Evolutionary conservation across 768 basidiomycete species (phyloP), one percentile per base, ranked within the genome.

Genomic region (Russula virescens): DNA sequence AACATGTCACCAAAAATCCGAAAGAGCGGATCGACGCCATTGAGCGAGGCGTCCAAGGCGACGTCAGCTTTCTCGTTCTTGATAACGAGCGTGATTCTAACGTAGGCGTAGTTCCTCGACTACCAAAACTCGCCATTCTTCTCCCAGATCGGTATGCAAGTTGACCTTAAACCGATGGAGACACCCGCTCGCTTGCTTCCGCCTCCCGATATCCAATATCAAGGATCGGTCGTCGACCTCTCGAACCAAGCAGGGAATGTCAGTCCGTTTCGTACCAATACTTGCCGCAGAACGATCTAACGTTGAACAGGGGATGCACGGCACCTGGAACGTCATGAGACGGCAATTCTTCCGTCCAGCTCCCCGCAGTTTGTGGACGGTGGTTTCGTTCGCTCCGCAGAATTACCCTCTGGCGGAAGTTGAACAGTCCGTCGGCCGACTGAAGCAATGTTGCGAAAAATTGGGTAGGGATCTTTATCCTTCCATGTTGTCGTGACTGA

Each of bases 291-390:
- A 34, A 43, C 14, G 3, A 46, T 43, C 28, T 40, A 47, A 60
- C 31, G 23, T 40, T 38, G 34, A 35, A 25, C 25, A 56, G 55
- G 61, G 55, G 25, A 49, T 53, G 6, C 64, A 63, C 42, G 66
- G 66, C 8, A 6, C 55, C 0, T 67, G 66, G 66, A 67, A 67
- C 21, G 54, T 67, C 34, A 35, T 67, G n/a, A 55, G 64, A 14
- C 60, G 57, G n/a, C 35, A 38, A 3, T 67, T 67, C 42, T 56
- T 51, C 31, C 38, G 48, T 19, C 60, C 66, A 19, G 66, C 60
- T 26, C 28, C 46, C 4, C 52, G 26, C 5, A 53, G 62, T 26
- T 14, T 58, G 13, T 65, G 64, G 64, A 1, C 56, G 13, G 56
- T 65, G 7, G 64, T 65, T 13, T 65, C 64, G 7, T 58, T 65